Base-by-base conservation (phyloP, 2,329 filamentous ascomycete species). In the Allantophomopsis cytisporea region DNA sequence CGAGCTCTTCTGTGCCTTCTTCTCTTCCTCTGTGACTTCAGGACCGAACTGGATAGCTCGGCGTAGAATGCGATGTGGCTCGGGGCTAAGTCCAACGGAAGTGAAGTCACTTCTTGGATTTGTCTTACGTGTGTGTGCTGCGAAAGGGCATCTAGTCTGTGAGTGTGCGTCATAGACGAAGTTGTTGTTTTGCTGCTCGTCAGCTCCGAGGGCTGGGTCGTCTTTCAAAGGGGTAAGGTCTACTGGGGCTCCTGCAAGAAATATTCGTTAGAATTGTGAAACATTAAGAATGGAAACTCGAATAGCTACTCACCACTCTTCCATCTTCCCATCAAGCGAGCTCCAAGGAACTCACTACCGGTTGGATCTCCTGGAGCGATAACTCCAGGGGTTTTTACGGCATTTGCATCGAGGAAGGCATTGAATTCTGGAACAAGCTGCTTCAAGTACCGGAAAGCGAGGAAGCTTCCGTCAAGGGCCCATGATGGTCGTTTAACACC, bases 121-220 rank as follows among this genome's bases (percentile, higher is more conserved):
- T 32, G 59, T 65, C 53, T 68, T 68, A 33, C 65, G 64, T 20
- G 61, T 60, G 38, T 68, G 65, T 2, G 65, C 61, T 0, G 62
- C 63, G 36, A 65, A 63, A 1, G 65, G 64, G 44, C 65, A 68
- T 15, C 55, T 52, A 1, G 56, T 50, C 35, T 61, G 56, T 8
- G 49, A 50, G 11, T 47, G 35, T 2, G 48, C 45, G 18, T 53
- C 46, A 41, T 60, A 64, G 15, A 55, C 47, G 47, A 66, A 66
- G 13, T 60, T 47, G 43, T 63, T 40, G 36, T 59, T 31, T 17
- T 41, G 11, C 12, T 31, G 16, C 3, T 32, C 35, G 15, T 44
- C 54, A 13, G 45, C 47, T n/a, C 50, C 59, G 14, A 63, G 43
- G 3, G 35, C 38, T 2, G 53, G 45, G 17, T 63, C 45, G 39